A percentile compares a stretch with the other conserved stretches of the same genome.
Evolutionary conservation across 2,329 filamentous ascomycete genomes (phyloP).

Genomic region (Exutisphaerella laricina): DNA sequence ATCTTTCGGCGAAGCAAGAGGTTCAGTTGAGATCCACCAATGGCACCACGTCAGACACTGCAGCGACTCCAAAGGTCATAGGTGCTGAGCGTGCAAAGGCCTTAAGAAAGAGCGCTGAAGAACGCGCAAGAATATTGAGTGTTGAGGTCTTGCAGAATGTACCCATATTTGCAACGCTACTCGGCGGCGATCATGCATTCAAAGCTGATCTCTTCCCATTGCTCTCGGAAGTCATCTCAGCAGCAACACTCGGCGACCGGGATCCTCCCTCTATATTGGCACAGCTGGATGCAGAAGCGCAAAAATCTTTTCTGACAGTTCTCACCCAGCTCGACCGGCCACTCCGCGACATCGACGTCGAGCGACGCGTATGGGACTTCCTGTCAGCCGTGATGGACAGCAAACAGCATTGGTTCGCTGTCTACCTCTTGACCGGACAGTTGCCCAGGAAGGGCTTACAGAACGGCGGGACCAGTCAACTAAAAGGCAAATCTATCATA

Average conservation of each 20-base stretch:
- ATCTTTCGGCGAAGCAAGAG: conserved; percentile 8
- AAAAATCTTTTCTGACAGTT: conserved; percentile 76
- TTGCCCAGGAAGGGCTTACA: conserved; percentile 65
- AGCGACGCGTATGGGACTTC: conserved; percentile 73
- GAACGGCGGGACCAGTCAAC: conserved; percentile 46
- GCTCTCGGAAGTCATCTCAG: conserved; percentile 21
- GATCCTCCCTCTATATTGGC: conserved; percentile 93
- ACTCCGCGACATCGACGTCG: conserved; percentile 58
- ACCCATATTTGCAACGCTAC: conserved; percentile 21
- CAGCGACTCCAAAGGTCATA: neutral
- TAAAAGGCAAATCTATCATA: conserved; percentile 62
- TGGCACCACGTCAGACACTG: neutral
- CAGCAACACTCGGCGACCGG: conserved; percentile 35
- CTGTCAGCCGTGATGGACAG: conserved; percentile 81
- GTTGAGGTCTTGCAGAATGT: conserved; percentile 19
- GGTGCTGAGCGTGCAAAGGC: too few relatives aligned
- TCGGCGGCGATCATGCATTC: conserved; percentile 22
- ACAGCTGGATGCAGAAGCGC: conserved; percentile 74
- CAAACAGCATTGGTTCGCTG: conserved; percentile 92
- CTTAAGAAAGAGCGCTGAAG: conserved; percentile 2
- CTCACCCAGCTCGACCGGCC: conserved; percentile 73
- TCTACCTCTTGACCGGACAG: conserved; percentile 83
- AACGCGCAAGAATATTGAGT: conserved; percentile 14
- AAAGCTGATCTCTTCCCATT: conserved; percentile 21
- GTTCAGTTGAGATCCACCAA: neutral